Evolutionary conservation across 2,329 filamentous ascomycete genomes (phyloP), one percentile per base, ranked within the genome.

Genomic region (Aspergillus latus): DNA sequence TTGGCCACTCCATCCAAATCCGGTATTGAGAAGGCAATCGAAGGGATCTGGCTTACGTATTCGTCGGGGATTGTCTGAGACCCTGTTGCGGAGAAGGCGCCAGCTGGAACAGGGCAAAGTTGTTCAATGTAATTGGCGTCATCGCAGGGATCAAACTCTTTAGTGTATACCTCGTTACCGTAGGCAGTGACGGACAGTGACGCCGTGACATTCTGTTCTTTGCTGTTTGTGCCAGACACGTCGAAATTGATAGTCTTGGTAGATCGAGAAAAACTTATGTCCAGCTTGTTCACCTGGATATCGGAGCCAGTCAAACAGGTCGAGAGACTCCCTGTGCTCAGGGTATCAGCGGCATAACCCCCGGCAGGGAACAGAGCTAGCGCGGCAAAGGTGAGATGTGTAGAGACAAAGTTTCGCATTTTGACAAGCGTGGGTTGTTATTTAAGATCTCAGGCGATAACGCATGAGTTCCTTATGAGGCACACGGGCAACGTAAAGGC

Each of bases 1-100:
- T 87, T 94, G 34, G 92, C 94, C 66, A 88, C 77, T 37, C 93
- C 93, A 54, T 93, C 88, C 64, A 99, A 88, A 71, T 99, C 92
- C 49, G 94, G 94, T 32, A 99, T 81, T 59, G 84, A 83, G 77
- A 97, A 99, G 10, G 93, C 93, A 63, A 99, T 96, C 2, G 84
- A 78, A 1, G 94, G 94, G 42, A 99, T 93, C 74, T 88, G 76
- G 52, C 81, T 81, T 54, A 90, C 86, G 68, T 87, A 93, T 59
- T 86, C 68, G 0, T 82, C 74, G 13, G 92, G 89, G 39, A 99
- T 89, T 30, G 79, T 74, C 71, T 94, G 88, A 3, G 76, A 77
- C 46, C 92, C 93, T 43, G 78, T 76, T 6, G 93, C 92, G 11
- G 84, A 75, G 68, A 97, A 99, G 5, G 74, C 76, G 26, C 90